Evolutionary conservation across 192 early-diverging fungal species (phyloP), one percentile per base, ranked within the genome.

Genomic region (Lobosporangium transversale): DNA sequence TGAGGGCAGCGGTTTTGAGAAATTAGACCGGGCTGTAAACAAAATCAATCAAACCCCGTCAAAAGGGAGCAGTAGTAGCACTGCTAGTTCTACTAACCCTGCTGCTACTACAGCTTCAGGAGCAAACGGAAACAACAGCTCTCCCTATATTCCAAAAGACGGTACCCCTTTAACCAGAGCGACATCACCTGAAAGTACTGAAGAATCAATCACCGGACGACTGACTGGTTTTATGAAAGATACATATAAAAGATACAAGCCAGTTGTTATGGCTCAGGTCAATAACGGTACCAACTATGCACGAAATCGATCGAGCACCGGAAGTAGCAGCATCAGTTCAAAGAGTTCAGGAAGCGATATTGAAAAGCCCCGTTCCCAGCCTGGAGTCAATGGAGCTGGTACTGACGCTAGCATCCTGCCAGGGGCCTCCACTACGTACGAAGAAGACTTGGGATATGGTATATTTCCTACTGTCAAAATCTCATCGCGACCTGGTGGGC

Each of bases 261-360:
- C 73, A 1, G 56, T 76, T 24, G 73, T 75, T 29, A 44, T 61
- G 36, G 63, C 71, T 14, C 71, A 75, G 30, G 55, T 74, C 10
- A 52, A n/a, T 20, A 62, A 52, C 26, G 40, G 36, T 21, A 56
- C 21, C 47, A 68, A 48, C 49, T 53, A 6, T 29, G 58, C 66
- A 5, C 15, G 5, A 17, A 54, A 27, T 62, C 43, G 40, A 27
- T 20, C 37, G 9, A 53, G 52, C 32, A 37, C 40, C 1, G n/a
- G 48, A 18, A 31, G 14, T 0, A 53, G 2, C 40, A 65, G 62
- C 9, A 23, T 24, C 10, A 17, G 42, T 8, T 57, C 68, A 21
- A 45, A 71, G 23, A 8, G 23, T 9, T 57, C 53, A 40, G 33
- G 17, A 27, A 57, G 60, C 30, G 55, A 67, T 15, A 4, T 42